Evolutionary conservation across 2,329 filamentous ascomycete species (phyloP), one percentile per base, ranked within the genome.

Genomic region (Fusarium humuli): DNA sequence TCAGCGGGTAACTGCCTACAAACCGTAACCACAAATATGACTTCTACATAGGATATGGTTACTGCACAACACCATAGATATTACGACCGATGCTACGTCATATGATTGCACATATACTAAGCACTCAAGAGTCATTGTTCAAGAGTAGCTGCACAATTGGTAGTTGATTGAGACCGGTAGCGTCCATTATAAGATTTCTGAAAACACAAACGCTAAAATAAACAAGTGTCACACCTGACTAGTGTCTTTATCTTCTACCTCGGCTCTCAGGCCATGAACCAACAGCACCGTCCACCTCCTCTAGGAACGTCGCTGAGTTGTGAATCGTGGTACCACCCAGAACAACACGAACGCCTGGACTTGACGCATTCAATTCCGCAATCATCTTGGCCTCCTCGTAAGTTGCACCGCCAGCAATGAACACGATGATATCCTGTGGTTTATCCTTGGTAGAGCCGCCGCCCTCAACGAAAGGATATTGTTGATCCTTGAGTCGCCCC

Each of bases 351-450:
- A 98, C 87, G 1, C 96, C 96, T 0, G 94, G 94, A 13, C 92
- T 92, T 61, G 91, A 93, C 20, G 94, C 94, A 81, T 99, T 99
- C 63, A 99, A 90, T 72, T 94, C 90, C n/a, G 96, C 94, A 41
- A 98, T 90, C 86, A 94, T 94, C 83, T 97, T 98, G 8, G 96
- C 94, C 80, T 99, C 96, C 79, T 99, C 96, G 76, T 98, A 99
- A 0, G 96, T 99, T 20, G 92, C 90, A 5, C 96, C 96, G 8
- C 96, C 96, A 25, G 98, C 86, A 77, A 99, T 94, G 77, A 99
- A 99, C 10, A 99, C 88, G 45, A 99, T 88, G 42, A 99, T 92
- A 78, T 99, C 97, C 79, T 99, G 96, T 6, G 96, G 96, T 79
- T 98, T 98, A 77, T 99, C 97, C 68, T 92, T 89, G 13, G 94